Evolutionary conservation across 139 green algal species (phyloP).

Genomic region (Tetraselmis chui): DNA sequence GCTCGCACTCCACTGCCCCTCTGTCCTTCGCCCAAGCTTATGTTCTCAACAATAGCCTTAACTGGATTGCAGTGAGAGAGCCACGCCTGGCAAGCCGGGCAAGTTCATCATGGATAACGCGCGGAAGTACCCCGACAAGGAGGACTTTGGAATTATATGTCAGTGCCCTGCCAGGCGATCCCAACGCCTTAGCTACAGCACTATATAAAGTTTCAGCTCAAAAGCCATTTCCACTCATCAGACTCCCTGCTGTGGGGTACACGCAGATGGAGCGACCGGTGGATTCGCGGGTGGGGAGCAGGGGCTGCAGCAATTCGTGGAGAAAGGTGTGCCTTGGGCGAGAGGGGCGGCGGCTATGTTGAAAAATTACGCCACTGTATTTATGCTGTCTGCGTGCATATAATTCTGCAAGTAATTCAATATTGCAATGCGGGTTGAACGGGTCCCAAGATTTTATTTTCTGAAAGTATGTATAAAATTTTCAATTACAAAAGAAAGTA

Average conservation of each 20-base stretch:
- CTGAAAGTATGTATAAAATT: too few species aligned
- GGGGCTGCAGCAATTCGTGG: slow-evolving; percentile 61
- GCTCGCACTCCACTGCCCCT: too few species aligned
- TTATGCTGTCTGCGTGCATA: neutral
- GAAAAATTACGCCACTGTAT: neutral
- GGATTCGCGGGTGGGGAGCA: slow-evolving; percentile 81
- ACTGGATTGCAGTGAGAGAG: neutral
- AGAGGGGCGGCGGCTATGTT: neutral
- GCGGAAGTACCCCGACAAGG: slow-evolving; percentile 56
- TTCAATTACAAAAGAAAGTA: too few species aligned
- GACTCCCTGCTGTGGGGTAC: neutral
- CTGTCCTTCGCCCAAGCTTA: too few species aligned
- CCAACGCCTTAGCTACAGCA: neutral
- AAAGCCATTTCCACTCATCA: neutral
- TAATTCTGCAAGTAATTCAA: too few species aligned
- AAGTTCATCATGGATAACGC: slow-evolving; percentile 52
- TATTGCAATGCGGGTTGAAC: too few species aligned
- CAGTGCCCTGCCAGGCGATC: slow-evolving; percentile 1
- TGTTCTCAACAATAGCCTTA: too few species aligned
- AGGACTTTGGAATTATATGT: slow-evolving; percentile 41
- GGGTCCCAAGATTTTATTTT: too few species aligned
- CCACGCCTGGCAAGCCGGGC: neutral
- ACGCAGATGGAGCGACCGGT: slow-evolving; percentile 53
- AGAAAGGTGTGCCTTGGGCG: slow-evolving; percentile 32
- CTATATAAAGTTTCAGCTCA: neutral